Base-by-base conservation (phyloP, 306 rosid genomes). In the Vigna hirtella region DNA sequence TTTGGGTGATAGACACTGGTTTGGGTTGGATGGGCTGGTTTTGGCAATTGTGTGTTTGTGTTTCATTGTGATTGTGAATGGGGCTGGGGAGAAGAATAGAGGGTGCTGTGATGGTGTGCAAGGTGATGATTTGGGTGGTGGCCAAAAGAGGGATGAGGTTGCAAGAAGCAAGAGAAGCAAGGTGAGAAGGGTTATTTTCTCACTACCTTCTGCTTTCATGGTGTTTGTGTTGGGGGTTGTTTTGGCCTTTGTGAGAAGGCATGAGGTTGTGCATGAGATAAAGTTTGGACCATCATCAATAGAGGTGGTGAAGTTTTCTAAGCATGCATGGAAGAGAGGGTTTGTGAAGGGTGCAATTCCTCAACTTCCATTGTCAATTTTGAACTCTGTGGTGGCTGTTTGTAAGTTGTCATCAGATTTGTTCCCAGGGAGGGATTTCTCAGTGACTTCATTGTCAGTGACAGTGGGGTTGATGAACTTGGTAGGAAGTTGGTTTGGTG, bases 401-500 rank as follows among this genome's bases (percentile, higher is more conserved):
- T 79, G 83, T 47, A 79, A 79, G 43, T 13, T 79, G 9, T 79
- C 83, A 52, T 36, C 78, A 2, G 83, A 79, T 63, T 43, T 79
- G 52, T 79, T 79, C 6, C 83, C 83, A n/a, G 73, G 71, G 45
- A 79, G 12, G 66, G 78, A 79, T 2, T 79, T 79, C 48, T 79
- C 83, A 40, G 83, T 28, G 4, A 72, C 68, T 12, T 79, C 83
- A 17, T 17, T 79, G 52, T 79, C 83, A 64, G 83, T 79, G 10
- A 79, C 83, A 9, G 83, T 79, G 62, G 83, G 83, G 17, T 9
- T 79, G 55, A 79, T 79, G 83, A 79, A 79, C 17, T 72, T 79
- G 26, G 57, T 79, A 1, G 83, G 83, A 2, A n/a, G 73, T 17
- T 79, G 83, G 83, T 79, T 79, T 45, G 83, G 83, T 15, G 83